Base-by-base conservation (phyloP, 2,329 filamentous ascomycete genomes). In the Epichloe festucae region DNA sequence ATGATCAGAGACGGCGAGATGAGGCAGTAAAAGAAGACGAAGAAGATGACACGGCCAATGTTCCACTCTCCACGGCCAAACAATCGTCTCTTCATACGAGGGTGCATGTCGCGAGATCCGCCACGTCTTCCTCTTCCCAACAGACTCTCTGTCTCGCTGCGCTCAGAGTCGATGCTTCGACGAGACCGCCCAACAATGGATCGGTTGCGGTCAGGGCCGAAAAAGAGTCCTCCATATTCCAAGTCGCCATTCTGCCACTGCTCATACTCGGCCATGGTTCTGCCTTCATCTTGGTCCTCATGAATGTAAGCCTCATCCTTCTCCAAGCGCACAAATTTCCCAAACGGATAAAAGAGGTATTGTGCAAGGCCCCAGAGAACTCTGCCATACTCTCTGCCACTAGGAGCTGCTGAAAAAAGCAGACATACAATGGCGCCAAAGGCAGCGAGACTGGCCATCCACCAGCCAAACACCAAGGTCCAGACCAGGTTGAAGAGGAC, bases 231-330 rank as follows among this genome's bases (percentile, higher is more conserved):
- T 3, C 93, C 93, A 65, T 97, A 89, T 67, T 98, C 93, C 36
- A 98, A 78, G 63, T 98, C 93, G 48, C 93, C 93, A 63, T 83
- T 96, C 70, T 98, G 93, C 93, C 93, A 98, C 69, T 95, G 89
- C 67, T 98, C 93, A 65, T 98, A 98, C 71, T 98, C 93, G 61
- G 88, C 94, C 63, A 98, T 96, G 70, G 90, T 97, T 63, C 93
- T 82, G 19, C 93, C 93, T 69, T 98, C 93, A 41, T 91, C 90
- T 62, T 93, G 82, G 62, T 98, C 93, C 70, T 98, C 93, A 54
- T 96, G 87, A 46, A 89, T 75, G 64, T 98, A 98, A 43, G 87
- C 85, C 63, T 97, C 93, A 59, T 98, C 93, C 65, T 91, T 87
- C 64, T 95, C 85, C 39, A 98, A 77, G 46, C 89, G 86, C 55